Conservation (phyloP, 148 eudicot species). For the Talinum fruticosum region DNA sequence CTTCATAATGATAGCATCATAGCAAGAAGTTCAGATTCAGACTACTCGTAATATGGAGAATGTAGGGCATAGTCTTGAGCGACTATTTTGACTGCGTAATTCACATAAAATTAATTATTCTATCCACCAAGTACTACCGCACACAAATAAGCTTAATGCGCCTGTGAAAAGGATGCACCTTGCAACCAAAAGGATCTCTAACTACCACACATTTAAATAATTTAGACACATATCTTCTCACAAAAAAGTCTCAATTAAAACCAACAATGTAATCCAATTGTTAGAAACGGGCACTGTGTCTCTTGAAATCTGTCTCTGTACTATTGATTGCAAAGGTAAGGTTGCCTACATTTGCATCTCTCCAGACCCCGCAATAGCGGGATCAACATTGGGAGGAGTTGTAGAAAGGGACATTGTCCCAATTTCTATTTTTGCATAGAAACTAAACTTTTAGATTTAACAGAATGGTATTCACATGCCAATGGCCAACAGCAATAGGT, state of each 20-base stretch:
- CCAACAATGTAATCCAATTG: too few species aligned
- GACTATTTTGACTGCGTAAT: too few species aligned
- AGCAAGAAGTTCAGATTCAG: too few species aligned
- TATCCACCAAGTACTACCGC: not conserved
- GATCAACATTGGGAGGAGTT: too few species aligned
- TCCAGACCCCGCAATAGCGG: too few species aligned
- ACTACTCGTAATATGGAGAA: not conserved
- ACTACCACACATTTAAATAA: not conserved
- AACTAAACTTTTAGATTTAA: too few species aligned
- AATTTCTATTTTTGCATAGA: too few species aligned
- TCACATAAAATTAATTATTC: not conserved
- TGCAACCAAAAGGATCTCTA: not conserved
- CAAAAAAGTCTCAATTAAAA: not conserved
- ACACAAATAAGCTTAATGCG: not conserved
- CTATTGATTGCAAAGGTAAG: too few species aligned
- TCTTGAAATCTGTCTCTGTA: too few species aligned
- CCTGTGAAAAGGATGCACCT: not conserved
- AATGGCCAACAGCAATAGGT: not conserved
- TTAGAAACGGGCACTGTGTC: too few species aligned
- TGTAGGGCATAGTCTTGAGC: not conserved
- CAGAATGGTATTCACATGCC: not conserved
- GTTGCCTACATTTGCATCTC: too few species aligned
- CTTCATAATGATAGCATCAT: not conserved
- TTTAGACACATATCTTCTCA: not conserved
- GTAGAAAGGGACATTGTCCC: too few species aligned